phyloP scores from a whole-genome alignment of 768 basidiomycete species.

The Galerina marginata region DNA sequence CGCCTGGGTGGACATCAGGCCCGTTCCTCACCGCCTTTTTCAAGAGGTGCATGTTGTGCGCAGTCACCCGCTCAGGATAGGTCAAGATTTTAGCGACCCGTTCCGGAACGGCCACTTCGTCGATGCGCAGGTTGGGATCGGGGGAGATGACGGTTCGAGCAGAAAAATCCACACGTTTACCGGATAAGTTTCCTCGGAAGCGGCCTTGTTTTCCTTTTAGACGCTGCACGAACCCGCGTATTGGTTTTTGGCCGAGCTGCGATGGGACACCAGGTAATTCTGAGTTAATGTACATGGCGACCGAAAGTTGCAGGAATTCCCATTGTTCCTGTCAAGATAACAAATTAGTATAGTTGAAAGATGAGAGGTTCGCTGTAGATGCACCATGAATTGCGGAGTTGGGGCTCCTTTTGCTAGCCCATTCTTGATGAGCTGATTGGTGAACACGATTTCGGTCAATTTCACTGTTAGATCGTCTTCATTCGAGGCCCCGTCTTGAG shows the following conservation, averaged over 20 bases:
- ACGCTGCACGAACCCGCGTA: constrained; percentile 96
- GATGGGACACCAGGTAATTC: constrained; percentile 93
- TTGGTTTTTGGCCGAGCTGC: constrained; percentile 89
- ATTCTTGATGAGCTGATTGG: constrained; percentile 90
- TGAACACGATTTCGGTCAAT: constrained; percentile 94
- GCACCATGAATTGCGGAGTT: constrained; percentile 88
- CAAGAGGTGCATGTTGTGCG: constrained; percentile 84
- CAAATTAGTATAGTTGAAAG: not conserved
- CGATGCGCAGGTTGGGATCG: constrained; percentile 97
- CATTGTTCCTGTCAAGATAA: constrained; percentile 80
- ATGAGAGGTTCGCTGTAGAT: constrained; percentile 4
- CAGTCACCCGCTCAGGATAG: constrained; percentile 94
- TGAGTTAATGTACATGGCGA: constrained; percentile 98
- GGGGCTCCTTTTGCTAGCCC: constrained; percentile 88
- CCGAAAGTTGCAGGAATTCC: constrained; percentile 94
- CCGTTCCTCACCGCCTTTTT: constrained; percentile 86
- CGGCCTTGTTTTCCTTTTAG: constrained; percentile 99
- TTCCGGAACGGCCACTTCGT: constrained; percentile 97
- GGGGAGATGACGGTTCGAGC: constrained; percentile 98
- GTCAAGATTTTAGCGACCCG: constrained; percentile 94
- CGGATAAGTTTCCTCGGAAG: constrained; percentile 96
- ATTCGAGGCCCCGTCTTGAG: constrained; percentile 97
- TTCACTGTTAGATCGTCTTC: constrained; percentile 99
- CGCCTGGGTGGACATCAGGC: constrained; percentile 90
- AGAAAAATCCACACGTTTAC: constrained; percentile 99